A percentile compares a stretch with the other conserved stretches of the same genome.
Evolutionary conservation across 768 basidiomycete species (phyloP).

Genomic region (Wakefieldia striispora): DNA sequence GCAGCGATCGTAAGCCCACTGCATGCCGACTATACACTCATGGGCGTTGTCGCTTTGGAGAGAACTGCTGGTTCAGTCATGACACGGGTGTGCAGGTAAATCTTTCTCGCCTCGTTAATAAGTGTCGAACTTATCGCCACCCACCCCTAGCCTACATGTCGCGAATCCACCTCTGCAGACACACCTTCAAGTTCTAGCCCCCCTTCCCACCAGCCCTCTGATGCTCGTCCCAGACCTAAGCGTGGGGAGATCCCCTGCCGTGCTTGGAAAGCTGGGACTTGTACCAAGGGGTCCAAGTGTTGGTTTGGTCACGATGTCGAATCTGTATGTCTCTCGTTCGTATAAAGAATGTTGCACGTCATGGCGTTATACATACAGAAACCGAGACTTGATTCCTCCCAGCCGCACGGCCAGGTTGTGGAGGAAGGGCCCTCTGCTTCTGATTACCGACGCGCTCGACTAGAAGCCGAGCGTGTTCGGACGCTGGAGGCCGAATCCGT

Average conservation of each 20-base stretch:
- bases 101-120: neutral
- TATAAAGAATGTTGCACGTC: neutral
- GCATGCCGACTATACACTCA: constrained; percentile 23
- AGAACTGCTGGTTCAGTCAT: constrained; percentile 26
- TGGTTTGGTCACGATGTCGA: constrained; percentile 33
- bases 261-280: constrained; percentile 39
- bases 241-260: constrained; percentile 21
- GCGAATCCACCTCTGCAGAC: neutral
- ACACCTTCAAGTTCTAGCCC: neutral
- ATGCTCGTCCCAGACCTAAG: constrained; percentile 22
- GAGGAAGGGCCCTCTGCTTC: neutral
- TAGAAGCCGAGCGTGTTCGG: neutral
- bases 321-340: constrained; percentile 20
- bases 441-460: neutral
- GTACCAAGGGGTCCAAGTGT: constrained; percentile 36
- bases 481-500: constrained; percentile 15
- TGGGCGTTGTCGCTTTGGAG: constrained; percentile 28
- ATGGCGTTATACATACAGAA: constrained; percentile 7
- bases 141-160: neutral
- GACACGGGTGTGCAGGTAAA: constrained; percentile 8
- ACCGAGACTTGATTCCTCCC: neutral
- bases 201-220: constrained; percentile 8
- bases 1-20: neutral
- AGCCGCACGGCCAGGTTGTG: neutral
- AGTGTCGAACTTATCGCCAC: neutral